Evolutionary conservation across 768 basidiomycete genomes (phyloP).

Genomic region (Tulasnella sp.): DNA sequence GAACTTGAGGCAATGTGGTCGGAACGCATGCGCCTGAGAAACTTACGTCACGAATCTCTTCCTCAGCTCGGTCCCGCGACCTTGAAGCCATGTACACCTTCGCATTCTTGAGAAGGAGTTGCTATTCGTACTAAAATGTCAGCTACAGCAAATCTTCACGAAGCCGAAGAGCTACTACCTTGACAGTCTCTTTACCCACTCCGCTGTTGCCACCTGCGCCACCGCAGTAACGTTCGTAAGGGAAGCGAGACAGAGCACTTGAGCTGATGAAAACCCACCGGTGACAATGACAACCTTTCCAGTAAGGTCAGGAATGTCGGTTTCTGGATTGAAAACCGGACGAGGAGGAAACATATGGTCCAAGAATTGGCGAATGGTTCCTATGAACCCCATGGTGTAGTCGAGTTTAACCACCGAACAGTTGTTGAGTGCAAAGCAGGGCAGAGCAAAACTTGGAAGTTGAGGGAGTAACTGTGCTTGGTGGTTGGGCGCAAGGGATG

Average conservation of each 20-base stretch:
- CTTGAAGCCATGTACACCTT: conserved; percentile 34
- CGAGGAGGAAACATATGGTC: conserved; percentile 14
- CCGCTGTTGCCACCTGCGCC: conserved; percentile 25
- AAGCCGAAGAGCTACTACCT: background rate
- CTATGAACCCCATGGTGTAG: background rate
- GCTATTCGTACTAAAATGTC: background rate
- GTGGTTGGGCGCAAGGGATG: too few relatives aligned
- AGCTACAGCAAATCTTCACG: background rate
- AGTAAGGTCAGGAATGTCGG: conserved; percentile 25
- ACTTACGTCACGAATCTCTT: conserved; percentile 27
- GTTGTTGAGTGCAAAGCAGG: too few relatives aligned
- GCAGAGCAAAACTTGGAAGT: too few relatives aligned
- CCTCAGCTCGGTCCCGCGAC: conserved; percentile 27
- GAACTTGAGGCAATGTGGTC: background rate
- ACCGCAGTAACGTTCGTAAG: too few relatives aligned
- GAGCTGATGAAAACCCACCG: background rate
- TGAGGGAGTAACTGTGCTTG: too few relatives aligned
- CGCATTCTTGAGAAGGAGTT: conserved; percentile 30
- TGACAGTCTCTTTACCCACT: conserved; percentile 24
- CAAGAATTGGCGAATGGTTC: conserved; percentile 8
- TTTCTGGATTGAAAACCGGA: background rate
- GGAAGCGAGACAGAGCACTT: too few relatives aligned
- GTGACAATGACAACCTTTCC: conserved; percentile 31
- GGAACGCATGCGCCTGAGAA: conserved; percentile 2
- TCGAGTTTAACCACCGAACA: too few relatives aligned